Evolutionary conservation across 2,329 filamentous ascomycete species (phyloP).

Genomic region (Coniochaeta ligniaria): DNA sequence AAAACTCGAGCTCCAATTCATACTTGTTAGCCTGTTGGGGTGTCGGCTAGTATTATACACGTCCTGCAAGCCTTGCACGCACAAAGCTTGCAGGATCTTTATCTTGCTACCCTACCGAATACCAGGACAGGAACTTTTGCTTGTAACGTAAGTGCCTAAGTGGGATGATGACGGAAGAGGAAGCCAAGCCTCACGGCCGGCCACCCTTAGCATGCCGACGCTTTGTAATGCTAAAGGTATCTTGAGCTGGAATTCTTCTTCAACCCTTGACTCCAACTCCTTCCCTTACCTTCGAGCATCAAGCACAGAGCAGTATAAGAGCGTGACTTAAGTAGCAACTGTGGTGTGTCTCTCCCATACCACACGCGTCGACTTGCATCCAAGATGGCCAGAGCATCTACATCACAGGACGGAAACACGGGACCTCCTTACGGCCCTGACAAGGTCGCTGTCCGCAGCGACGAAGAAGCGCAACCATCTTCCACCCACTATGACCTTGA

Average conservation of each 20-base stretch:
- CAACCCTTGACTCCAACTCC: neutral
- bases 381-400: neutral
- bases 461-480: neutral
- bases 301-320: conserved; percentile 1
- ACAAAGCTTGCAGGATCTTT: no score
- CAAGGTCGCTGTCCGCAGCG: neutral
- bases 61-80: no score
- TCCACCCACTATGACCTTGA: conserved; percentile 33
- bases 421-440: neutral
- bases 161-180: neutral
- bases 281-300: neutral
- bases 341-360: neutral
- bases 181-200: neutral
- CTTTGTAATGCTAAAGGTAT: neutral
- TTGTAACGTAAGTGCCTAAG: neutral
- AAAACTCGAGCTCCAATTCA: neutral
- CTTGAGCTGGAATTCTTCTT: neutral
- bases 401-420: neutral
- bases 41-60: no score
- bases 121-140: neutral
- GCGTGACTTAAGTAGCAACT: neutral
- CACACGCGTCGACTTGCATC: neutral
- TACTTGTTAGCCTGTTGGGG: no score
- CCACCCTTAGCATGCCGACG: neutral
- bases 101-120: neutral